Conservation (phyloP, 768 basidiomycete species). For the Lepiota brunneoincarnata region DNA sequence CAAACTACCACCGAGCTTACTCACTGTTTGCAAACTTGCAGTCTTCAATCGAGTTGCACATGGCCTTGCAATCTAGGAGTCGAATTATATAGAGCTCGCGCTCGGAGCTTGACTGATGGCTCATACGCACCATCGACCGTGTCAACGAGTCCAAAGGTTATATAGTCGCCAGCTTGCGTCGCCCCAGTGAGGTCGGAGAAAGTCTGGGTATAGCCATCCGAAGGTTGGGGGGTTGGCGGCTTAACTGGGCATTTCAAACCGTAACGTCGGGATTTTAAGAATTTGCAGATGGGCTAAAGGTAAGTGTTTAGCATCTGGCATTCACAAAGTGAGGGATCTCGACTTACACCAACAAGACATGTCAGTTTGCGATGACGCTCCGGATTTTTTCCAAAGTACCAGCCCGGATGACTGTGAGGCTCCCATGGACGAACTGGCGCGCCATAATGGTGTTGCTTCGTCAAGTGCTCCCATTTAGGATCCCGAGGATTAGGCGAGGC, state of each 20-base stretch:
- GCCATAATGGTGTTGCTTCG: constrained; percentile 30
- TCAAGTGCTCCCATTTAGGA: constrained; percentile 22
- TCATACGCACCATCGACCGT: constrained; percentile 32
- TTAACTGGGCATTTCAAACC: constrained; percentile 29
- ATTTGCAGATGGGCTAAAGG: constrained; percentile 9
- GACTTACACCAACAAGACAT: constrained; percentile 32
- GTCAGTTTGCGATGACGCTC: constrained; percentile 24
- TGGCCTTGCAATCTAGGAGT: constrained; percentile 39
- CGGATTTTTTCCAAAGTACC: constrained; percentile 37
- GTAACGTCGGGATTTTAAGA: constrained; percentile 16
- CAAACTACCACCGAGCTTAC: constrained; percentile 13
- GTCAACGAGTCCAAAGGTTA: constrained; percentile 43
- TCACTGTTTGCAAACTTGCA: constrained; percentile 43
- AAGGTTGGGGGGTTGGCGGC: constrained; percentile 17
- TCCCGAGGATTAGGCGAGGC: constrained; percentile 1
- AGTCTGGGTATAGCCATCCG: constrained; percentile 34
- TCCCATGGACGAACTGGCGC: constrained; percentile 38
- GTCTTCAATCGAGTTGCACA: constrained; percentile 38
- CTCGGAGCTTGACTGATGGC: neutral
- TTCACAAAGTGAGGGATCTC: constrained; percentile 18
- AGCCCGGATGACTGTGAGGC: constrained; percentile 30
- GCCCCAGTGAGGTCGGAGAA: constrained; percentile 42
- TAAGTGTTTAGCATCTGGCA: neutral
- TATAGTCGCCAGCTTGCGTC: constrained; percentile 37
- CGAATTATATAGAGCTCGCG: neutral